Evolutionary conservation across 1,284 basidiomycete genomes (phyloP), one percentile per base, ranked within the genome.

Genomic region (Megacollybia platyphylla): DNA sequence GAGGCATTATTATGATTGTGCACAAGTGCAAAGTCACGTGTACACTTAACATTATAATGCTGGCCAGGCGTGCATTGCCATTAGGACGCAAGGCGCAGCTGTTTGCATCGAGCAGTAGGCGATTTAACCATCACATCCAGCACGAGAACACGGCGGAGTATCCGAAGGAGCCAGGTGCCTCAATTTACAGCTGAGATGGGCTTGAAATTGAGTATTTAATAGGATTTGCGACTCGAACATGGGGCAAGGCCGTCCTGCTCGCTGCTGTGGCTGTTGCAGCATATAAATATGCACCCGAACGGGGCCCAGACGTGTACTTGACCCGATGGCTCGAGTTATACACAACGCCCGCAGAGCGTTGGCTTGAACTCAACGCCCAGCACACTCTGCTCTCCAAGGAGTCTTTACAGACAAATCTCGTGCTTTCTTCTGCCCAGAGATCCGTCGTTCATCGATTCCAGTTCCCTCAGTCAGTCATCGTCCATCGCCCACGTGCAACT

Each of bases 201-300:
- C 39, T 18, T 17, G 17, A 5, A 24, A 31, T 28, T 43, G 42
- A 40, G 43, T 29, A 28, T 29, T 42, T 42, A n/a, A 30, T 44
- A 36, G 67, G 83, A 69, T 84, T 85, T 55, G 60, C 61, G 26
- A 71, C 70, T 18, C 62, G 74, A 20, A 70, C 76, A 50, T 85
- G 81, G 83, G 62, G 74, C 32, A 75, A 73, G 46, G 68, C 71
- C 5, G 49, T 76, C 24, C 46, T 79, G 13, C 56, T 63, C 24
- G 65, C 69, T 13, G 45, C 76, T 27, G 60, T 65, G 11, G 65
- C 60, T 36, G 70, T 65, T 31, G 70, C 63, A 10, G 71, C 71
- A 46, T 79, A 79, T 63, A 82, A 82, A 57, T 79, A 67, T 53
- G 76, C 79, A 3, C 83, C 83, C 1, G 62, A 67, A 44, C 68